A percentile compares a stretch with the other conserved stretches of the same genome.
Evolutionary conservation across 1,284 basidiomycete genomes (phyloP).

Genomic region (Naganishia cerealis): DNA sequence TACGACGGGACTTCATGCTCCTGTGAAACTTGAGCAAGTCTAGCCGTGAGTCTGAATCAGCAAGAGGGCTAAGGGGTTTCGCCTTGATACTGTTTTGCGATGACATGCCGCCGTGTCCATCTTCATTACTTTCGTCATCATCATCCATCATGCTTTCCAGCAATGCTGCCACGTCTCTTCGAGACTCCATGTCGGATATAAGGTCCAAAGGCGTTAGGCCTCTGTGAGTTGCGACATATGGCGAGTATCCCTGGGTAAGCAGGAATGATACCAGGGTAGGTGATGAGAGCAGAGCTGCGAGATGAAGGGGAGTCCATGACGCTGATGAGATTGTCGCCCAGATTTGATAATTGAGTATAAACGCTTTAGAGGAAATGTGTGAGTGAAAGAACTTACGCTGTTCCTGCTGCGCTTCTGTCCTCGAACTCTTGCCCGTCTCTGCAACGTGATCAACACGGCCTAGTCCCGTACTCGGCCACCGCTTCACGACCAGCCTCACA

Average conservation of each 20-base stretch:
- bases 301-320: slow-evolving; percentile 94
- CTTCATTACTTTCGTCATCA: slow-evolving; percentile 14
- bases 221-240: slow-evolving; percentile 69
- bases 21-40: slow-evolving; percentile 14
- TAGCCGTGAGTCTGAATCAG: slow-evolving; percentile 12
- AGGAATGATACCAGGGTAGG: slow-evolving; percentile 88
- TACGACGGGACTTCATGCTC: not conserved
- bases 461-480: slow-evolving; percentile 68
- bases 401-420: slow-evolving; percentile 25
- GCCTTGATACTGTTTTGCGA: slow-evolving; percentile 29
- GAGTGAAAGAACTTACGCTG: slow-evolving; percentile 40
- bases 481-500: slow-evolving; percentile 72
- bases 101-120: not conserved
- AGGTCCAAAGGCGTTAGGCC: slow-evolving; percentile 81
- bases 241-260: slow-evolving; percentile 84
- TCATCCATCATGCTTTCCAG: slow-evolving; percentile 52
- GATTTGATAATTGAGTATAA: not conserved
- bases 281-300: slow-evolving; percentile 82
- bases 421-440: not conserved
- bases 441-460: slow-evolving; percentile 54
- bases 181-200: slow-evolving; percentile 67
- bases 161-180: slow-evolving; percentile 74
- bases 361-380: slow-evolving; percentile 35
- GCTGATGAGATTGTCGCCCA: slow-evolving; percentile 55
- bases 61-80: too few species aligned